Percentiles rank a stretch among this genome's conserved stretches.
Conservation (phyloP, 2,329 filamentous ascomycete genomes). For the Helotiales sp. region DNA sequence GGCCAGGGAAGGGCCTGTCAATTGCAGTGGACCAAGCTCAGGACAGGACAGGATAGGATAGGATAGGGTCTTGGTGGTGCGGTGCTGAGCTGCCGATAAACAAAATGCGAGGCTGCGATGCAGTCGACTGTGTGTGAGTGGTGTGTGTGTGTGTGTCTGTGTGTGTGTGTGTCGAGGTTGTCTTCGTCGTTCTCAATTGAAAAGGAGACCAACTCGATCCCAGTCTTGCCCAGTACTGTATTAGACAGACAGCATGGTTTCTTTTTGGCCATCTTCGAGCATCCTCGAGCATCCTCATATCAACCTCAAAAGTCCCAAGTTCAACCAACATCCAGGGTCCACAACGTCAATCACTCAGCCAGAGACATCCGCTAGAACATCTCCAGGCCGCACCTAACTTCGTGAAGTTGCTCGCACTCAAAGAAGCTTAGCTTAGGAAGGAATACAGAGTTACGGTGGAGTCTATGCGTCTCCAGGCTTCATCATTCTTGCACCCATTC, state of each 20-base stretch:
- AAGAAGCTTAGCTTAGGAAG: neutral
- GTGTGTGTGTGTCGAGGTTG: too few species aligned
- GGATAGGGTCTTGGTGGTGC: neutral
- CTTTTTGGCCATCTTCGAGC: too few species aligned
- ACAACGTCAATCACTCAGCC: neutral
- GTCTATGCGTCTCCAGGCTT: neutral
- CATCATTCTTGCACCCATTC: neutral
- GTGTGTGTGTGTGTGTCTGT: too few species aligned
- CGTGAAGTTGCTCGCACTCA: neutral
- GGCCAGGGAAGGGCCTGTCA: neutral
- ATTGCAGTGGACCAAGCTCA: conserved; percentile 14
- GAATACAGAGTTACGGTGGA: neutral
- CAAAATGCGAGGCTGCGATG: neutral
- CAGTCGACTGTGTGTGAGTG: neutral
- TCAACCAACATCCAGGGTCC: neutral
- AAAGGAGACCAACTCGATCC: too few species aligned
- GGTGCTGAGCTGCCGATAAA: neutral
- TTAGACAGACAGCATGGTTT: too few species aligned
- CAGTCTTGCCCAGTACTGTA: too few species aligned
- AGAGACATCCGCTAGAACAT: neutral
- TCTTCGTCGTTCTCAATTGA: too few species aligned
- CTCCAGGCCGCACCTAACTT: neutral
- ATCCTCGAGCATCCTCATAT: too few species aligned
- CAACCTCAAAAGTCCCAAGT: too few species aligned
- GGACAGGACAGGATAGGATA: too few species aligned